Evolutionary conservation across 1,139 yeast genomes (phyloP), one percentile per base, ranked within the genome.

Genomic region (Kodamaea sp.): DNA sequence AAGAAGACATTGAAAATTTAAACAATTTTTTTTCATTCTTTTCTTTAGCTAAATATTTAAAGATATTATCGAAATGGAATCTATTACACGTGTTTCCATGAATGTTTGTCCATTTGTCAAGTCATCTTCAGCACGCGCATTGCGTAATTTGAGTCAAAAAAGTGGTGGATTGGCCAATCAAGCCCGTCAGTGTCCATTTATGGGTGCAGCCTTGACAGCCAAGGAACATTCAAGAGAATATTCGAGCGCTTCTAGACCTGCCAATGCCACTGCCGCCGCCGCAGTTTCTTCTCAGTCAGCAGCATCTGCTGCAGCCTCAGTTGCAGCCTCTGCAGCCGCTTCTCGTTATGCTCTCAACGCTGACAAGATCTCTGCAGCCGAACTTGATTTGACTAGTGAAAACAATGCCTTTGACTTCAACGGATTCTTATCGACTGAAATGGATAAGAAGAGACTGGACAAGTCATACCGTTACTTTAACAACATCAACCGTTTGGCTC

Each of bases 381-480:
- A 58, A 47, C 52, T 63, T 38, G 63, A 67, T 43, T 57, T 60
- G 37, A 43, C 53, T 24, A 46, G 75, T 23, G 65, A 70, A 32
- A 83, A 77, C 46, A 41, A 60, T 20, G 47, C 72, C 2, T 85
- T 81, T 60, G 87, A 84, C 58, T 88, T 81, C 62, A 72, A 77
- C 37, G 82, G 81, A 2, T 71, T 78, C 52, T 78, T 85, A 59
- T 72, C 72, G 37, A 56, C 62, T 38, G 94, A 87, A 53, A 68
- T 92, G 49, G 63, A 72, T 44, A 78, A 77, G 57, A 92, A 92
- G 68, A 80, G 95, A 61, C 55, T 68, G 37, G 98, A 94, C 70
- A 88, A 86, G 63, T 88, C 97, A 25, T 92, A 92, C 68, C 84
- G 99, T 55, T 90, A 78, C 62, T 92, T 92, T 75, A 92, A 94